A percentile compares a stretch with the other conserved stretches of the same genome.
Evolutionary conservation across 2,329 filamentous ascomycete species (phyloP).

Genomic region (Epichloe amarillans): DNA sequence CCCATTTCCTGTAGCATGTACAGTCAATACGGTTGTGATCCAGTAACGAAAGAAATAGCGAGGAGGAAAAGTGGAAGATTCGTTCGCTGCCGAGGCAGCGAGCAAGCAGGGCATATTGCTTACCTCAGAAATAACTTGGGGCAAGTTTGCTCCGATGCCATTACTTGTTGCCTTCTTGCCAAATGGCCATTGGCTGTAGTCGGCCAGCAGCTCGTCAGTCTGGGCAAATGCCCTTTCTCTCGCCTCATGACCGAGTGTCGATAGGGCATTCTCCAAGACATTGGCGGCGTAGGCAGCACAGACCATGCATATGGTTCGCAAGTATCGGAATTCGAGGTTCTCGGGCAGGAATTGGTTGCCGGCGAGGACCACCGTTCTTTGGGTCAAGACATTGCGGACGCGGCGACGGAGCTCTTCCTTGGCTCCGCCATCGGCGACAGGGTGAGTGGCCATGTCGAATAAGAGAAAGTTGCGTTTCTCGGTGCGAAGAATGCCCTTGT

Average conservation of each 20-base stretch:
- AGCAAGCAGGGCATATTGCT: constrained; percentile 7
- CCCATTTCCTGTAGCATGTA: constrained; percentile 51
- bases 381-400: constrained; percentile 83
- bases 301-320: constrained; percentile 88
- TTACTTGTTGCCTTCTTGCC: constrained; percentile 65
- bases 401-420: constrained; percentile 95
- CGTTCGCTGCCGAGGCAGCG: neutral
- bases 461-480: constrained; percentile 99
- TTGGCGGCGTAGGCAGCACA: constrained; percentile 97
- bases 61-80: neutral
- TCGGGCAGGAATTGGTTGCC: constrained; percentile 83
- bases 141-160: constrained; percentile 84
- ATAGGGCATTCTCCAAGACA: constrained; percentile 93
- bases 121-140: constrained; percentile 69
- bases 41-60: neutral
- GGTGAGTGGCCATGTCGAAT: constrained; percentile 99
- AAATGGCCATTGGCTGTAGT: constrained; percentile 98
- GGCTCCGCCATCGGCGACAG: constrained; percentile 86
- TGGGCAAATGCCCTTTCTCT: constrained; percentile 91
- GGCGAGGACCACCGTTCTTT: constrained; percentile 83
- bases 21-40: constrained; percentile 9
- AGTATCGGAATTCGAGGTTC: constrained; percentile 84
- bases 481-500: constrained; percentile 95
- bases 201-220: constrained; percentile 87
- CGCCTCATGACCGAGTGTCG: constrained; percentile 84